These are phyloP conservation scores for Escallonia herrerae DNA, from an alignment of 129 eudicot genomes.

Conservation along the genomic window DNA sequence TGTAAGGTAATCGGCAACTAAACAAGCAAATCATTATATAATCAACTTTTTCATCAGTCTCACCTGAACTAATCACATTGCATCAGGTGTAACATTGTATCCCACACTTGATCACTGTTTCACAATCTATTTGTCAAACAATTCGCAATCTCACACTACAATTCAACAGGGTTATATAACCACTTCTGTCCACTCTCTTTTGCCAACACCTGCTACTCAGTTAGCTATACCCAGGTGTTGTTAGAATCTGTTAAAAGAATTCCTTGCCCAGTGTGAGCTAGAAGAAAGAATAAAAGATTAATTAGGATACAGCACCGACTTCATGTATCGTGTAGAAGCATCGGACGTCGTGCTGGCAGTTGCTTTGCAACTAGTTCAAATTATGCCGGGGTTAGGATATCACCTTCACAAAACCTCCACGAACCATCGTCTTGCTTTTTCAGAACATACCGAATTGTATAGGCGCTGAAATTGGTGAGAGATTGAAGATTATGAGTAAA, in stretches of 20 bases:
- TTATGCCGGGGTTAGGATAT: slow-evolving; percentile 50
- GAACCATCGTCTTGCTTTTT: slow-evolving; percentile 74
- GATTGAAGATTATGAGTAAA: not conserved
- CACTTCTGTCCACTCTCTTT: not conserved
- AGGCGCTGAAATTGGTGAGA: slow-evolving; percentile 49
- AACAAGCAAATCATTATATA: no score
- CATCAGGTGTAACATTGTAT: no score
- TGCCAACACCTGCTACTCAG: not conserved
- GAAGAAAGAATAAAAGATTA: not conserved
- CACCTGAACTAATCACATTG: no score
- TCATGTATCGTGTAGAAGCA: not conserved
- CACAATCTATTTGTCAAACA: no score
- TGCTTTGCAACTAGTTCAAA: not conserved
- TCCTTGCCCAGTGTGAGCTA: slow-evolving; percentile 1
- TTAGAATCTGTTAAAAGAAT: slow-evolving; percentile 3
- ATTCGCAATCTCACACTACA: no score
- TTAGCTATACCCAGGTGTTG: not conserved
- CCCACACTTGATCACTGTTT: no score
- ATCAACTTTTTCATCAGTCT: no score
- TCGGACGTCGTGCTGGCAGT: not conserved
- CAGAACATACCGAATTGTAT: slow-evolving; percentile 67
- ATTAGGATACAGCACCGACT: not conserved
- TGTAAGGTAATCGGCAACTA: no score
- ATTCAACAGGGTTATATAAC: not conserved
- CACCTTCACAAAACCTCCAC: slow-evolving; percentile 82